A percentile compares a stretch with the other conserved stretches of the same genome.
These are phyloP conservation scores for Secale cereale DNA, from an alignment of 176 grass and related monocot genomes.

Conservation along the genomic window DNA sequence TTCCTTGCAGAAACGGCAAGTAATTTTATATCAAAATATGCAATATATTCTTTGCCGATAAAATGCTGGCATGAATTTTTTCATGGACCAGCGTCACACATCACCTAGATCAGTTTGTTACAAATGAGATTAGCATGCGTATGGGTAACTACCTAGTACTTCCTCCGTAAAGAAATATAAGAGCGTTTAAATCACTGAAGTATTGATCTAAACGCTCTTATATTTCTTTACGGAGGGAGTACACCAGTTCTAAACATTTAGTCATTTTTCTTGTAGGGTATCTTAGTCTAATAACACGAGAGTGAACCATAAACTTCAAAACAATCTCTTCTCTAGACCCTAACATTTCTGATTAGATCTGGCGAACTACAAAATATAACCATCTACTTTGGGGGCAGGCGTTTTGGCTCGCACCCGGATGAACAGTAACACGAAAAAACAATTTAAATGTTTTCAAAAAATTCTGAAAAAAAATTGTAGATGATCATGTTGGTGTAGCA, in stretches of 20 bases:
- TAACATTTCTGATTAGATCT: slow-evolving; percentile 4
- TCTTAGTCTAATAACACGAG: neutral
- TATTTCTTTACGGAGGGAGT: too few species aligned
- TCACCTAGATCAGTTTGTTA: slow-evolving; percentile 6
- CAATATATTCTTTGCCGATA: slow-evolving; percentile 10
- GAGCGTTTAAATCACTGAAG: too few species aligned
- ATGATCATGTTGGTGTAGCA: too few species aligned
- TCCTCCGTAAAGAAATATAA: too few species aligned
- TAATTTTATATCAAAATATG: neutral
- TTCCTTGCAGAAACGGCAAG: slow-evolving; percentile 94
- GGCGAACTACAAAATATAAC: neutral
- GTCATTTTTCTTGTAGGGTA: neutral
- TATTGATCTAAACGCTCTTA: too few species aligned
- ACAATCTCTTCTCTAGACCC: neutral
- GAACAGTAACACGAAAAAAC: too few species aligned
- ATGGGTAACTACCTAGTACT: neutral
- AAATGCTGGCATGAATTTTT: neutral
- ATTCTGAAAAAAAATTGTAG: too few species aligned
- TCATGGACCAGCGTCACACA: neutral
- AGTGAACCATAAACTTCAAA: neutral
- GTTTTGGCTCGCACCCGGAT: too few species aligned
- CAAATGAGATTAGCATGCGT: neutral
- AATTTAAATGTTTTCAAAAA: too few species aligned
- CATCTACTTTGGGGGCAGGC: too few species aligned
- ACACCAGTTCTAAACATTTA: neutral